Base-by-base conservation (phyloP, 2,329 filamentous ascomycete genomes). In the Paramyrothecium sp. region DNA sequence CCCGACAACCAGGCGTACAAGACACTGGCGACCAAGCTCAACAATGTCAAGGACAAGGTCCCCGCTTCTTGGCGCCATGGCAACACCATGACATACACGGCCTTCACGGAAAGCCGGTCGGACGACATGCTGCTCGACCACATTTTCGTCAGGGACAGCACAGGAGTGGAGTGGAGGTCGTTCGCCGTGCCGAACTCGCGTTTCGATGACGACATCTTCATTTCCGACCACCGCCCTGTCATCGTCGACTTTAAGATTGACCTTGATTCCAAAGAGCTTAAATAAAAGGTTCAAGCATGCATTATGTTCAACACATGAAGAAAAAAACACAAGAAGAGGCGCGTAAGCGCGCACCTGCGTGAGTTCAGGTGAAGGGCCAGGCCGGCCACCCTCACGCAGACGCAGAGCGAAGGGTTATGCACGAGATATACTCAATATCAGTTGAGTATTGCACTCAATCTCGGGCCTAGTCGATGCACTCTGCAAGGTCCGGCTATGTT, bases 181-280 rank as follows among this genome's bases (percentile, higher is more conserved):
- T 69, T 64, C 53, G 63, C 69, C 0, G 68, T 71, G 3, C 51
- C 70, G 7, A 63, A 63, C 20, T 65, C 64, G 1, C 53, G 59
- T 13, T 67, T 62, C 38, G 65, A 69, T 5, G 65, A 73, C 17
- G 65, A 61, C 0, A 56, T 68, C 3, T 73, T 65, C 53, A 69
- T 71, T 19, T 73, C 70, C 2, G 71, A 73, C 46, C 71, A 73
- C 58, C 60, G 71, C 1, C 61, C 67, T 1, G 66, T 73, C 7
- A 63, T 71, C 21, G 60, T 71, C 2, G 69, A 73, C n/a, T 59
- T 66, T 21, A 54, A 51, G 17, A 61, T 65, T 23, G 17, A 53
- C 46, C 13, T 44, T 17, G n/a, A 53, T 56, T 12, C 41, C 2
- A 22, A 54, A 52, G 17, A 47, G 16, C 23, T 13, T 16, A 26